Conservation (phyloP, 2,329 filamentous ascomycete genomes). For the Alternaria sp. region DNA sequence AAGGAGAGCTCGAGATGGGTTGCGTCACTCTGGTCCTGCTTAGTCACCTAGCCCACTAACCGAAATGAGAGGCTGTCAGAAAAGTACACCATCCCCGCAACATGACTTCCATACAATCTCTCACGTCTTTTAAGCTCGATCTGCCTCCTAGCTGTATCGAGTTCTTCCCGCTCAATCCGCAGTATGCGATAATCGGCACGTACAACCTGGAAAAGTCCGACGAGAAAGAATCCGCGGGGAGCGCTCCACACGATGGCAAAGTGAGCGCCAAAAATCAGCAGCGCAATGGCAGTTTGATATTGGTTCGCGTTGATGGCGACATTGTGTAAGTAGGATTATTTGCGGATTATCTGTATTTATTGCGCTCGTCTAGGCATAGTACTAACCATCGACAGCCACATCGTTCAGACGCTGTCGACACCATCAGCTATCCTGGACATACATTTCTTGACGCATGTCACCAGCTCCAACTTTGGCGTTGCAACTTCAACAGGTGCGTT, state of each 20-base stretch:
- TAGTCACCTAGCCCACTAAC: slow-evolving; percentile 29
- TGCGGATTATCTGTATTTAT: background rate
- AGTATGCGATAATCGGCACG: slow-evolving; percentile 80
- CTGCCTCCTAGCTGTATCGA: slow-evolving; percentile 80
- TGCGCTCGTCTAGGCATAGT: background rate
- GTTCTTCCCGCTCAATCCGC: slow-evolving; percentile 68
- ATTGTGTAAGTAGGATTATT: slow-evolving; percentile 61
- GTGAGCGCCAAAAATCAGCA: slow-evolving; percentile 58
- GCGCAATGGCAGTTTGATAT: slow-evolving; percentile 75
- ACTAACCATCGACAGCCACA: slow-evolving; percentile 21
- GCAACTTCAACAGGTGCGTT: slow-evolving; percentile 79
- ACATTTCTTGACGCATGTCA: slow-evolving; percentile 68
- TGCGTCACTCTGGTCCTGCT: slow-evolving; percentile 4
- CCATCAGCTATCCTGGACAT: slow-evolving; percentile 83
- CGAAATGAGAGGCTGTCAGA: slow-evolving; percentile 13
- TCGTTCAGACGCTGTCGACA: slow-evolving; percentile 66
- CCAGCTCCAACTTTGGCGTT: slow-evolving; percentile 67
- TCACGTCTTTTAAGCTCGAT: slow-evolving; percentile 63
- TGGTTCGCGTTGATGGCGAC: slow-evolving; percentile 64
- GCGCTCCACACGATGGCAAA: slow-evolving; percentile 24
- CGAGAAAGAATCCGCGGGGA: slow-evolving; percentile 34
- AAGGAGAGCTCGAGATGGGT: background rate
- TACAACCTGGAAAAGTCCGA: slow-evolving; percentile 71
- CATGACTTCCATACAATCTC: slow-evolving; percentile 51
- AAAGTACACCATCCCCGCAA: slow-evolving; percentile 4